Conservation (phyloP, 805 yeast species). For the Naumovozyma baii region DNA sequence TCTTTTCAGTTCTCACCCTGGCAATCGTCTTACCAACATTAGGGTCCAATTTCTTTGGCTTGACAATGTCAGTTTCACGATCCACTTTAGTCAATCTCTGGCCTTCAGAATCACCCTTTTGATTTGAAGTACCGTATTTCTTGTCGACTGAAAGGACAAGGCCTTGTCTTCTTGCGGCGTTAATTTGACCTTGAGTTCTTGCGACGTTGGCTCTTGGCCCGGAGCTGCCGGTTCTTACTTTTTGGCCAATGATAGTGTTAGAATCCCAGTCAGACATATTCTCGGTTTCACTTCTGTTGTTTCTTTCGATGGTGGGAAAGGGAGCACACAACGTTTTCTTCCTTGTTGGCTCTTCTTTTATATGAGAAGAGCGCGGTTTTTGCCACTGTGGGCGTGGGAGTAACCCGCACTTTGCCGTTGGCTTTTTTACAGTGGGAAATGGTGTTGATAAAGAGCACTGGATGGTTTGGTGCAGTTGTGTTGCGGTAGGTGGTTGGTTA, state of each 20-base stretch:
- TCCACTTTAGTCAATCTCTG: slow-evolving; percentile 91
- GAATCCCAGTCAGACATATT: slow-evolving; percentile 78
- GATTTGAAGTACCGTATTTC: slow-evolving; percentile 63
- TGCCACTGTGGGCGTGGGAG: too few relatives aligned
- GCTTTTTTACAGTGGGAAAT: too few relatives aligned
- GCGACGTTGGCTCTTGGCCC: slow-evolving; percentile 86
- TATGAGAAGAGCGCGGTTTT: too few relatives aligned
- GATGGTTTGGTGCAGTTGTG: too few relatives aligned
- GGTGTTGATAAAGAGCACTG: too few relatives aligned
- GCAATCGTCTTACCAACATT: slow-evolving; percentile 82
- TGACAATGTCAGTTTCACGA: slow-evolving; percentile 85
- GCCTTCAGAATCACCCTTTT: slow-evolving; percentile 76
- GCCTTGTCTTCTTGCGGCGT: slow-evolving; percentile 92
- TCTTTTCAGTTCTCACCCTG: slow-evolving; percentile 78
- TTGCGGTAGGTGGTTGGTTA: too few relatives aligned
- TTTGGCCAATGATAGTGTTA: slow-evolving; percentile 80
- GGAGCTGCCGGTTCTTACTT: slow-evolving; percentile 78
- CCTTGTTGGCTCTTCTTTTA: too few relatives aligned
- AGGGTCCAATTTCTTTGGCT: slow-evolving; percentile 78
- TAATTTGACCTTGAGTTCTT: slow-evolving; percentile 63
- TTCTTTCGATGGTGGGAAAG: not conserved
- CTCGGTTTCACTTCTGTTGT: not conserved
- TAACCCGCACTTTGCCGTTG: too few relatives aligned
- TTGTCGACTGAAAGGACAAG: slow-evolving; percentile 84
- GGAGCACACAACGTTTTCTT: too few relatives aligned